Base-by-base conservation (phyloP, 2,329 filamentous ascomycete genomes). In the Colletotrichum shisoi region DNA sequence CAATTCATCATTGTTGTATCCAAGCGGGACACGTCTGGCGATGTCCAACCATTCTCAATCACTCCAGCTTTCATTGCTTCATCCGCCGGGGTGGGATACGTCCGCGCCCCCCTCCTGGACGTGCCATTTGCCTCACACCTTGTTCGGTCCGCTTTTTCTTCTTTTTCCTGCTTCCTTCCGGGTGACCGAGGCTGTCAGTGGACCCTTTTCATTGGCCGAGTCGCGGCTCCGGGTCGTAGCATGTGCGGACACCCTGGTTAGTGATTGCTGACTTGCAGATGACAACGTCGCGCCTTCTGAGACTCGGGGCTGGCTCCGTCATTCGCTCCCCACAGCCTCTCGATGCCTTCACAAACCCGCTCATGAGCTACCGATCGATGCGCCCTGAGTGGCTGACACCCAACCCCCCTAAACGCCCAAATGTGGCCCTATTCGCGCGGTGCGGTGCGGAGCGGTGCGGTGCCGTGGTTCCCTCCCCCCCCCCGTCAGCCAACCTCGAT, bases 381-480 rank as follows among this genome's bases (percentile, higher is more conserved):
- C n/a, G 11, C 12, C 19, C 11, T 40, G 39, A 17, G 45, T 34
- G 37, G 19, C 17, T 44, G 44, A 13, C 15, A 42, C 45, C 5
- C 12, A 37, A 27, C 45, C 5, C 12, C 21, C 51, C n/a, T 34
- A 12, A 7, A 37, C 40, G 34, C 21, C 37, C 44, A 40, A 48
- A n/a, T 40, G 19, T 34, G 19, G 37, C 58, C 54, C 39, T 27
- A 51, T 51, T 27, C 44, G 11, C 27, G 51, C 34, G 49, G 24
- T 56, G 51, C 44, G 45, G 51, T 62, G 44, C 46, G 63, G 31
- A 45, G 13, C 57, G 39, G 51, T 62, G 37, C 46, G 63, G 31
- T 37, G 51, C 34, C 40, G 42, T 56, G 44, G 21, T 27, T 42
- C 21, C 27, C 52, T 24, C 21, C 11, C 60, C 34, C 37, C 44